Percentiles rank a stretch among this genome's conserved stretches.
phyloP scores from a whole-genome alignment of 305 asterid species.

The Fraxinus albicans region DNA sequence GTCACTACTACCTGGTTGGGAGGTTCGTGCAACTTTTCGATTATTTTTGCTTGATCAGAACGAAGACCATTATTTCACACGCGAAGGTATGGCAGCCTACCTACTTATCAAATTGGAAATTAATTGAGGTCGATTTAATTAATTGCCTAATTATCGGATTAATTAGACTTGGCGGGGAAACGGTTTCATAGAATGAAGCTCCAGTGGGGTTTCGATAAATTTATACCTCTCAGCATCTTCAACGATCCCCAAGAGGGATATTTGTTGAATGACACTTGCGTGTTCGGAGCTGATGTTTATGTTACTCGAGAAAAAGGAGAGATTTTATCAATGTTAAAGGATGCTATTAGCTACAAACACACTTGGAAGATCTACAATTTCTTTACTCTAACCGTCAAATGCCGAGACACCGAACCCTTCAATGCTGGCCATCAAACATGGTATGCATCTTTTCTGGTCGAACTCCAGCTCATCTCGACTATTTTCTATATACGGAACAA shows the following conservation, averaged over 20 bases:
- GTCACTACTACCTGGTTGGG: conserved; percentile 43
- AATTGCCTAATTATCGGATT: neutral
- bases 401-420: conserved; percentile 46
- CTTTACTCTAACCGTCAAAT: conserved; percentile 34
- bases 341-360: conserved; percentile 39
- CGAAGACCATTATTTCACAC: conserved; percentile 40
- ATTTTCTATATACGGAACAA: neutral
- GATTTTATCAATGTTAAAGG: conserved; percentile 51
- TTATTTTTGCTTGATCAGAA: conserved; percentile 53
- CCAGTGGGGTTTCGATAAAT: conserved; percentile 58
- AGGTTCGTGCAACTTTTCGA: conserved; percentile 41
- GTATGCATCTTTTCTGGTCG: conserved; percentile 18
- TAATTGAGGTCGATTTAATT: neutral
- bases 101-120: neutral
- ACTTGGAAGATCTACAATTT: conserved; percentile 36
- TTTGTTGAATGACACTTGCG: conserved; percentile 46
- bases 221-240: conserved; percentile 42
- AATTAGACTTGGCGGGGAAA: conserved; percentile 42
- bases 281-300: conserved; percentile 62
- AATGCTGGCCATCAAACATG: conserved; percentile 35
- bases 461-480: neutral
- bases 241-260: conserved; percentile 51
- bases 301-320: conserved; percentile 51
- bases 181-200: conserved; percentile 49
- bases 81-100: conserved; percentile 33